These are phyloP conservation scores for Polyplosphaeria fusca DNA, from an alignment of 495 filamentous ascomycete genomes.

Conservation along the genomic window DNA sequence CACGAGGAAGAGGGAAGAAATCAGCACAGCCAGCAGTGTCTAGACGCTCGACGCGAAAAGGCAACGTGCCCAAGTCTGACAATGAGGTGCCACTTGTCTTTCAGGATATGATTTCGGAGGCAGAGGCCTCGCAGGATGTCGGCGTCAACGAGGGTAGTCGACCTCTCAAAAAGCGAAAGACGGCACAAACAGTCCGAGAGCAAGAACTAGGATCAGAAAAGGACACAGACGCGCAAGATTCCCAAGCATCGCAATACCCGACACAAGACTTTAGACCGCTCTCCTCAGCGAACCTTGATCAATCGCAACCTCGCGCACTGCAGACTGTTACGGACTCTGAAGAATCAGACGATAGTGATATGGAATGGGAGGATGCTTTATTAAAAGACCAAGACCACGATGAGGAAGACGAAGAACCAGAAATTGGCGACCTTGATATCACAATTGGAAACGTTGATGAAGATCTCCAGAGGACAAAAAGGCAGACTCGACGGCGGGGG, in stretches of 20 bases:
- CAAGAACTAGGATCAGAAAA: neutral
- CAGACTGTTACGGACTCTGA: constrained; percentile 37
- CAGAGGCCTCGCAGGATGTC: constrained; percentile 12
- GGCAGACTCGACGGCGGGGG: constrained; percentile 51
- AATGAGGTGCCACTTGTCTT: constrained; percentile 29
- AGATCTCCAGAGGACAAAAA: constrained; percentile 38
- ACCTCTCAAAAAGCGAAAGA: constrained; percentile 32
- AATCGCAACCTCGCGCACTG: neutral
- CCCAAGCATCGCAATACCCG: neutral
- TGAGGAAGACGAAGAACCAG: constrained; percentile 36
- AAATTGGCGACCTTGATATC: constrained; percentile 53
- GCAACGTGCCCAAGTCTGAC: constrained; percentile 7
- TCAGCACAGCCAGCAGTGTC: neutral
- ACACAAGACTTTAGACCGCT: neutral
- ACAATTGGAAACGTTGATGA: constrained; percentile 51
- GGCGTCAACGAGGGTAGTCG: constrained; percentile 24
- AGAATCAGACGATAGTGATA: constrained; percentile 54
- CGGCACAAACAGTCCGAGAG: neutral
- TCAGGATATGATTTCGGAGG: constrained; percentile 24
- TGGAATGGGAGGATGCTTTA: constrained; percentile 70
- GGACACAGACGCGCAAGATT: neutral
- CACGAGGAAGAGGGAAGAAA: constrained; percentile 11
- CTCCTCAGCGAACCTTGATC: neutral
- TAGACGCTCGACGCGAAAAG: constrained; percentile 7
- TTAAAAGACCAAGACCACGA: constrained; percentile 40